Base-by-base conservation (phyloP, 257 asterid genomes). In the Penstemon newberryi region DNA sequence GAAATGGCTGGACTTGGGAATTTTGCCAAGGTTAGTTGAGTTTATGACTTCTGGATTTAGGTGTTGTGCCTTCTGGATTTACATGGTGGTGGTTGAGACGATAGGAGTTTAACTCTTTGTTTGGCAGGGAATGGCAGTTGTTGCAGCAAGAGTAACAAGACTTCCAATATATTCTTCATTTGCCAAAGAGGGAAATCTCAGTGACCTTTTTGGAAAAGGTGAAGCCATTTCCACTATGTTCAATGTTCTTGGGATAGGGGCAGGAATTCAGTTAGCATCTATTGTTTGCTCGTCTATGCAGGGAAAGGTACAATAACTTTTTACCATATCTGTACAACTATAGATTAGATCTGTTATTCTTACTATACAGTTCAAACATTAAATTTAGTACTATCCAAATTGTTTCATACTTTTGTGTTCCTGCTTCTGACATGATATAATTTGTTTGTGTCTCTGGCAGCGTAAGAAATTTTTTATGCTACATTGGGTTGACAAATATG, bases 91-190 rank as follows among this genome's bases (percentile, higher is more conserved):
- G 62, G 53, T 60, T 33, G 62, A 63, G 59, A 25, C 41, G 8
- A 33, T 47, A 36, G 68, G 73, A 71, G 41, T n/a, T 49, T 73
- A 53, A 66, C 72, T 78, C 71, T 68, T 65, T 67, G 66, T 70
- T 61, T 69, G 61, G 53, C 83, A 94, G 96, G 97, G 99, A 78
- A 86, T 94, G 96, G 99, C 99, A 51, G 87, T 94, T 73, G 97
- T 94, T 78, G 99, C 99, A 54, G 99, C 99, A 79, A 85, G 99
- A 85, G 96, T 97, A 36, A 94, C 99, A 33, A 87, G 99, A 73
- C 79, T 94, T 79, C 98, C 99, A 46, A 84, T 94, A 73, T 91
- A 94, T 79, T 91, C 99, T 75, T 83, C 98, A 7, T 94, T 94
- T 75, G 99, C 96, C 70, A 94, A 91, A 83, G 99, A 91, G 89